These are phyloP conservation scores for Silene vulgaris DNA, from an alignment of 179 eudicot genomes.

Conservation along the genomic window DNA sequence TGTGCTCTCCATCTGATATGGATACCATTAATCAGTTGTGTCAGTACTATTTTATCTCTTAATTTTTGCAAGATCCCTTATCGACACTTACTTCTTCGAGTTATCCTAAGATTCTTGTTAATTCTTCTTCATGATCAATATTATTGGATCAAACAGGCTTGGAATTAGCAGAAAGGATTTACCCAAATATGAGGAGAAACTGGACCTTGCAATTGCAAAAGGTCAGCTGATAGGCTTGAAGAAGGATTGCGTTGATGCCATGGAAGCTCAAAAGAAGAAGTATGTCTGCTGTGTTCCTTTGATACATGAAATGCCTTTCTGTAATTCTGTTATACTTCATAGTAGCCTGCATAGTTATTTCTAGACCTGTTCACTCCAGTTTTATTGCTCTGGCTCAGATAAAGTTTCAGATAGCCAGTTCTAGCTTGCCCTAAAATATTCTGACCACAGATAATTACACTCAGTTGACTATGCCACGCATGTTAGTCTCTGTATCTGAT, in stretches of 20 bases:
- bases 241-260: slow-evolving; percentile 82
- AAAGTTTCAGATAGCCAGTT: no score
- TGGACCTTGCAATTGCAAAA: slow-evolving; percentile 81
- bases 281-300: slow-evolving; percentile 28
- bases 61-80: no score
- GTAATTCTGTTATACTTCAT: background rate
- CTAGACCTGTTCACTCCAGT: no score
- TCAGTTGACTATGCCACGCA: no score
- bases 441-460: no score
- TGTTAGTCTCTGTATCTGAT: no score
- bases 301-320: background rate
- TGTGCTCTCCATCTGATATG: no score
- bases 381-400: no score
- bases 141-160: slow-evolving; percentile 43
- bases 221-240: slow-evolving; percentile 84
- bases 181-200: slow-evolving; percentile 74
- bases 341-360: no score
- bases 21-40: background rate
- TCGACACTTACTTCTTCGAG: no score
- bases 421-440: no score
- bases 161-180: slow-evolving; percentile 68
- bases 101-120: no score
- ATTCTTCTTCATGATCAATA: background rate
- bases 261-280: slow-evolving; percentile 95
- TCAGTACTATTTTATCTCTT: background rate